Evolutionary conservation across 2,329 filamentous ascomycete genomes (phyloP), one percentile per base, ranked within the genome.

Genomic region (Simplicillium aogashimaense): DNA sequence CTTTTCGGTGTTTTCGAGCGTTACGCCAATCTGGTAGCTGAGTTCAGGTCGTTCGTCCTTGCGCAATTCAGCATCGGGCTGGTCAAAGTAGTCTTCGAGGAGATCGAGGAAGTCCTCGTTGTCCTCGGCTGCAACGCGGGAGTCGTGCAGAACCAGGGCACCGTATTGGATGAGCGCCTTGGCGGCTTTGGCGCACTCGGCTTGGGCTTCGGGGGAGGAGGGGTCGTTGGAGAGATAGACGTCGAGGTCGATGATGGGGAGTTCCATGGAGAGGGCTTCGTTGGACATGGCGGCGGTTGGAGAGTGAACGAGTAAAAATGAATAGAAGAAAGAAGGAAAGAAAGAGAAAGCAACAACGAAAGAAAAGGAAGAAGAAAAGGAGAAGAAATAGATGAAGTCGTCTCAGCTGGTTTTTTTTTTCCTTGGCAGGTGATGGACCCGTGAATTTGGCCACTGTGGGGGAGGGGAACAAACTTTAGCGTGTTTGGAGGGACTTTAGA

Each of bases 1-100:
- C 61, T 71, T 75, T 62, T 79, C 75, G 1, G 75, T 79, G 58
- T 77, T 74, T 49, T 77, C 75, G 41, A 79, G 68, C 28, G 75
- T 79, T 33, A 77, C 75, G 46, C 75, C 75, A 37, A 79, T 66
- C 59, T 79, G 75, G 60, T 76, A 78, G 52, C 69, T 67, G 18
- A 78, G 60, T 51, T 72, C 70, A 6, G 75, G 75, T 3, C 73
- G 66, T 60, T 77, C 72, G 47, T 79, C 75, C 29, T 52, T 53
- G 37, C 55, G 56, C 29, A 78, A 63, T 3, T 52, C 55, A 8
- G 54, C 63, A 14, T 61, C 59, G 13, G 74, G 69, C 56, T 78
- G 75, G 29, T 72, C 73, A 51, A 79, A 79, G 63, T 79, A 79
- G 61, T 78, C 73, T 57, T 79, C 75, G n/a, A 78, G 67, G 30